Percentiles rank a stretch among this genome's conserved stretches.
These are phyloP conservation scores for Coleophoma cylindrospora DNA, from an alignment of 2,329 filamentous ascomycete genomes.

Conservation along the genomic window DNA sequence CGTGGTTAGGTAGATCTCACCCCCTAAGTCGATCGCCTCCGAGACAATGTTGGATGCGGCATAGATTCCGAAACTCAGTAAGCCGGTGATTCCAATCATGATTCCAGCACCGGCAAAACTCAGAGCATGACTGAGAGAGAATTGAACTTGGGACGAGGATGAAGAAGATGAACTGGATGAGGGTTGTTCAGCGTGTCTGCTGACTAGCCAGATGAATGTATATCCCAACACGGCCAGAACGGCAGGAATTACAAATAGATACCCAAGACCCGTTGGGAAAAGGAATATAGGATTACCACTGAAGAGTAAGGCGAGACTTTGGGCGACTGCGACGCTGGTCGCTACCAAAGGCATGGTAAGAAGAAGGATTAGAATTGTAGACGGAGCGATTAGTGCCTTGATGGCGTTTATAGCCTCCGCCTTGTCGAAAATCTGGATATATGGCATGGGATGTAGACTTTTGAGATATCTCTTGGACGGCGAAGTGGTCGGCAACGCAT, in stretches of 20 bases:
- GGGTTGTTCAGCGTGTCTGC: too few species aligned
- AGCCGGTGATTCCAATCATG: slow-evolving; percentile 9
- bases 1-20: slow-evolving; percentile 5
- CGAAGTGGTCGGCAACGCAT: not conserved
- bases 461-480: slow-evolving; percentile 10
- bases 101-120: slow-evolving; percentile 5
- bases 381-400: slow-evolving; percentile 44
- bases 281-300: slow-evolving; percentile 37
- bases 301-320: slow-evolving; percentile 43
- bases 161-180: not conserved
- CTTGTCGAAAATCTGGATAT: slow-evolving; percentile 16
- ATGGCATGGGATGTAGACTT: slow-evolving; percentile 10
- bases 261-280: slow-evolving; percentile 33
- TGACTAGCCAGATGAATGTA: not conserved
- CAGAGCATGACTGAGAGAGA: not conserved
- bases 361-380: slow-evolving; percentile 39
- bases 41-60: slow-evolving; percentile 2
- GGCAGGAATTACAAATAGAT: slow-evolving; percentile 30
- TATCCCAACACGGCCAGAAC: slow-evolving; percentile 12
- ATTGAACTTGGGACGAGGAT: slow-evolving; percentile 1
- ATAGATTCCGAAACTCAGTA: slow-evolving; percentile 15
- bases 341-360: slow-evolving; percentile 40
- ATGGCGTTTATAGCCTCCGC: slow-evolving; percentile 30
- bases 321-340: slow-evolving; percentile 41
- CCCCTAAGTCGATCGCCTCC: not conserved